Percentiles rank a stretch among this genome's conserved stretches.
Evolutionary conservation across 202 grass and related monocot species (phyloP).

Genomic region (Panicum virgatum): DNA sequence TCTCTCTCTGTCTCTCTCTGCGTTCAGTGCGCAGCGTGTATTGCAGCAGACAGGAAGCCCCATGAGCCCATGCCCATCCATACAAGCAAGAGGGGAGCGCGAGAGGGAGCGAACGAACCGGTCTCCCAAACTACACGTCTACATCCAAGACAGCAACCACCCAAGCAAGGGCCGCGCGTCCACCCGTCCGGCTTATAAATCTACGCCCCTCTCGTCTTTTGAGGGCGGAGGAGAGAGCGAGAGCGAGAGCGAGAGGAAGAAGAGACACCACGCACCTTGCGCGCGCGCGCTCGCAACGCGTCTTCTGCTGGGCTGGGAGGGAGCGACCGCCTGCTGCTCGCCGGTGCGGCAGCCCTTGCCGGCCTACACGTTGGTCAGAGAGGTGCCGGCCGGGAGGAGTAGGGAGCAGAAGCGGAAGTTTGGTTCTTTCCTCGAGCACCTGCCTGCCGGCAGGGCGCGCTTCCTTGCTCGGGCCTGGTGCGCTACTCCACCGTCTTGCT

Average conservation of each 20-base stretch:
- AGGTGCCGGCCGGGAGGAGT: neutral
- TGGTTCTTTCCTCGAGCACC: constrained; percentile 36
- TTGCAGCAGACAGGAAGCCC: neutral
- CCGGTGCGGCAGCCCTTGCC: neutral
- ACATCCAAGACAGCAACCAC: neutral
- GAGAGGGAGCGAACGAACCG: neutral
- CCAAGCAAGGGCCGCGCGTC: neutral
- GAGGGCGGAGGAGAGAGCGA: neutral
- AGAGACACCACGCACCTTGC: neutral
- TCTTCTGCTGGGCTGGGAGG: neutral
- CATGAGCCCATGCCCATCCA: neutral
- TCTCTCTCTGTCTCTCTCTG: neutral
- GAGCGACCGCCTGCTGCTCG: neutral
- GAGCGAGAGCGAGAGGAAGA: neutral
- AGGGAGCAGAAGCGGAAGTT: constrained; percentile 18
- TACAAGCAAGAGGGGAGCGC: too few species aligned
- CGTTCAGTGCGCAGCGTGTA: neutral
- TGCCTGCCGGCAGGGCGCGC: neutral
- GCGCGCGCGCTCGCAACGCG: neutral
- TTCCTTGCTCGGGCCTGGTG: neutral
- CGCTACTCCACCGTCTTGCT: neutral
- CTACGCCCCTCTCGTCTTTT: constrained; percentile 12
- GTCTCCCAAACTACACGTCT: too few species aligned
- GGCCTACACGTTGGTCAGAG: neutral
- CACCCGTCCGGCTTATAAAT: neutral